These are phyloP conservation scores for Zygosaccharomyces siamensis DNA, from an alignment of 805 yeast genomes.

Conservation along the genomic window DNA sequence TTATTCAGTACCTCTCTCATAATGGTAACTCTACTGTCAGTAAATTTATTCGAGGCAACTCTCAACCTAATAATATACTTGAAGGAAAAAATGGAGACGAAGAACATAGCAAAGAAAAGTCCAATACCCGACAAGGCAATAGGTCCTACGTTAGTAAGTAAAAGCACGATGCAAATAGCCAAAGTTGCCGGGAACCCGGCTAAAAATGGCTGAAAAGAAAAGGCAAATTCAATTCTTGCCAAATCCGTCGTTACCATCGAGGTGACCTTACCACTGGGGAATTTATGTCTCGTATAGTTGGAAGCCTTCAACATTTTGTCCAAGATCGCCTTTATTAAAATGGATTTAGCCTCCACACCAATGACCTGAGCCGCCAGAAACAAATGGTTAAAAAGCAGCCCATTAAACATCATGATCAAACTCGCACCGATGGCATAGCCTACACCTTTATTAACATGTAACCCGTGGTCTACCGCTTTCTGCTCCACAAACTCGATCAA, in stretches of 20 bases:
- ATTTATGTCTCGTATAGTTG: slow-evolving; percentile 52
- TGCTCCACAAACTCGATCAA: slow-evolving; percentile 60
- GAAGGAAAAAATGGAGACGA: slow-evolving; percentile 43
- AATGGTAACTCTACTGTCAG: slow-evolving; percentile 71
- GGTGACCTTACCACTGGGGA: slow-evolving; percentile 66
- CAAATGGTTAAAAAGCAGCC: slow-evolving; percentile 53
- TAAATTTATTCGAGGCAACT: slow-evolving; percentile 51
- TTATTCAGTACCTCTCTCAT: slow-evolving; percentile 76
- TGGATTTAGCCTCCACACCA: slow-evolving; percentile 69
- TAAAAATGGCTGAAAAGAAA: slow-evolving; percentile 62
- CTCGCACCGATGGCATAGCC: slow-evolving; percentile 74
- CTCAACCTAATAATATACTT: slow-evolving; percentile 52
- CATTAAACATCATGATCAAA: slow-evolving; percentile 46
- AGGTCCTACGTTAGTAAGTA: slow-evolving; percentile 66
- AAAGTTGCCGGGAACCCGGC: slow-evolving; percentile 61
- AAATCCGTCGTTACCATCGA: slow-evolving; percentile 78
- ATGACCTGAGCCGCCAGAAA: slow-evolving; percentile 56
- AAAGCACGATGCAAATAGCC: slow-evolving; percentile 56
- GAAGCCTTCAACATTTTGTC: slow-evolving; percentile 63
- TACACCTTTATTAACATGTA: slow-evolving; percentile 53
- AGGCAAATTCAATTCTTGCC: slow-evolving; percentile 71
- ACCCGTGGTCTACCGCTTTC: slow-evolving; percentile 41
- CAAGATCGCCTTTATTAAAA: slow-evolving; percentile 63
- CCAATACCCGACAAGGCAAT: slow-evolving; percentile 69
- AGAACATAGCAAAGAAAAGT: slow-evolving; percentile 41